A percentile compares a stretch with the other conserved stretches of the same genome.
Conservation (phyloP, 306 rosid genomes). For the Abrus precatorius region DNA sequence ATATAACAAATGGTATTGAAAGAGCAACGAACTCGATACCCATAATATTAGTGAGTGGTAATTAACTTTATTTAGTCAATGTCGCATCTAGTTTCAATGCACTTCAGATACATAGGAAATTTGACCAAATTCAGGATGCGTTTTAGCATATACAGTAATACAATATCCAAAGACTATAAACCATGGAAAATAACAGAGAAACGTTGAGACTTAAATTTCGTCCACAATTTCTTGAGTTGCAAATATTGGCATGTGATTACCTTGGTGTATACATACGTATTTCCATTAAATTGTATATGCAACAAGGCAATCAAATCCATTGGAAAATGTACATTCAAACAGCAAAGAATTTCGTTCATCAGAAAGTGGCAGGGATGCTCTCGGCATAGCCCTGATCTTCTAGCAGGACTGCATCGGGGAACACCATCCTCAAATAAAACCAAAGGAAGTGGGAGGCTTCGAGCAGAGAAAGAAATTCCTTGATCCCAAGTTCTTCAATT, state of each 20-base stretch:
- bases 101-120: not conserved
- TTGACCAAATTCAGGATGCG: not conserved
- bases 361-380: not conserved
- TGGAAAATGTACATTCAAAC: not conserved
- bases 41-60: too few relatives aligned
- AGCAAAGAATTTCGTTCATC: conserved; percentile 11
- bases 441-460: conserved; percentile 42
- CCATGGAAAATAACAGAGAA: not conserved
- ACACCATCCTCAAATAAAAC: conserved; percentile 2
- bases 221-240: not conserved
- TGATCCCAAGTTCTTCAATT: conserved; percentile 64
- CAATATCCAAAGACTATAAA: too few relatives aligned
- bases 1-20: too few relatives aligned
- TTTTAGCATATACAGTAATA: not conserved
- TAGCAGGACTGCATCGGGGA: not conserved
- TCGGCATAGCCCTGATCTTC: not conserved
- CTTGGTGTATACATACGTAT: not conserved
- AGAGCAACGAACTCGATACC: too few relatives aligned
- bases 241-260: not conserved
- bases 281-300: not conserved
- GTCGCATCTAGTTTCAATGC: too few relatives aligned
- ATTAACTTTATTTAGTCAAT: too few relatives aligned
- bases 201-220: too few relatives aligned
- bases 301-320: not conserved
- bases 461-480: conserved; percentile 74